Evolutionary conservation across 805 yeast species (phyloP).

Genomic region (Wickerhamiella qilinensis): DNA sequence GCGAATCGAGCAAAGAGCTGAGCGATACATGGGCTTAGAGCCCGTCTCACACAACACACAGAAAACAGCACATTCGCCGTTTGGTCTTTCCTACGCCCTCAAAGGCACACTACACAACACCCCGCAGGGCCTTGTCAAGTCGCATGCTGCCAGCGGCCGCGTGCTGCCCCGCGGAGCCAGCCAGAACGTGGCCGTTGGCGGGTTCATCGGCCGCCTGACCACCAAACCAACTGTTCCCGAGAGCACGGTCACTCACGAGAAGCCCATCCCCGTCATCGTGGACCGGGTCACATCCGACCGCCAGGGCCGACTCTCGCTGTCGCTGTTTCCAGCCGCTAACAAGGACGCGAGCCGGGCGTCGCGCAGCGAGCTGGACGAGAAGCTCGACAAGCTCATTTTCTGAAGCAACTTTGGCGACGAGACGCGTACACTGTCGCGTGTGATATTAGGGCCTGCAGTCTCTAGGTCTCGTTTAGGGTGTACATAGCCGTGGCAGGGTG

Average conservation of each 20-base stretch:
- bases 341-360: background rate
- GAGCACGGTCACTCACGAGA: background rate
- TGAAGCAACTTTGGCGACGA: background rate
- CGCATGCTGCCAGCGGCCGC: constrained; percentile 16
- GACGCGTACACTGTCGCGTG: no score
- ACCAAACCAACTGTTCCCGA: background rate
- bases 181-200: constrained; percentile 15
- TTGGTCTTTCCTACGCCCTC: constrained; percentile 20
- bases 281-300: background rate
- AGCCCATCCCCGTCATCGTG: background rate
- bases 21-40: constrained; percentile 3
- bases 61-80: constrained; percentile 1
- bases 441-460: no score
- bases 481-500: no score
- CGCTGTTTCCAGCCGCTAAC: background rate
- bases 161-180: constrained; percentile 6
- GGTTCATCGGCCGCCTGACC: constrained; percentile 15
- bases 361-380: background rate
- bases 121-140: constrained; percentile 16
- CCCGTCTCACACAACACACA: constrained; percentile 1
- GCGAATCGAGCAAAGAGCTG: constrained; percentile 2
- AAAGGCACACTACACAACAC: constrained; percentile 20
- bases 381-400: background rate
- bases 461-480: no score
- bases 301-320: background rate